Evolutionary conservation across 805 yeast species (phyloP).

Genomic region (Saccharomycopsis sp.): DNA sequence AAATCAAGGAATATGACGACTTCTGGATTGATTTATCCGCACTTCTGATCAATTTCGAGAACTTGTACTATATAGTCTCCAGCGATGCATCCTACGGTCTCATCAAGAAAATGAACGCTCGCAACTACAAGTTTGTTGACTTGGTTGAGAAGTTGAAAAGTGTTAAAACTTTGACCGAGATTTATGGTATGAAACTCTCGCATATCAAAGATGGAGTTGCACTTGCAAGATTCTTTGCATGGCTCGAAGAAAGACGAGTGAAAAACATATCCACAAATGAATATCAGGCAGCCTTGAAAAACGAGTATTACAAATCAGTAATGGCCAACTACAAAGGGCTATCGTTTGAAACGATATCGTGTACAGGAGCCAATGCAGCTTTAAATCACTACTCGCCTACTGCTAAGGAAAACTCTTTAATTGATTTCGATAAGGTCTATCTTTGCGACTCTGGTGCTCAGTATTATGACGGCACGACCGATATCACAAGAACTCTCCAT

Average conservation of each 20-base stretch:
- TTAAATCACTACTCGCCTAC: constrained; percentile 68
- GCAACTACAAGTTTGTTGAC: constrained; percentile 14
- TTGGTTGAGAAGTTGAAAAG: constrained; percentile 43
- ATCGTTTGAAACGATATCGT: constrained; percentile 68
- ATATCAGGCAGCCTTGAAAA: constrained; percentile 45
- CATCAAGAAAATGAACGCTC: constrained; percentile 32
- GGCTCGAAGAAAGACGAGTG: constrained; percentile 47
- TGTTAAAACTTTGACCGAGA: constrained; percentile 42
- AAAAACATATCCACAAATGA: constrained; percentile 39
- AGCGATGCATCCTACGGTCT: constrained; percentile 64
- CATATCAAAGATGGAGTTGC: constrained; percentile 57
- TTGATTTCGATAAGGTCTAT: constrained; percentile 47
- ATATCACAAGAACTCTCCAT: constrained; percentile 56
- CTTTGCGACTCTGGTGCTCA: constrained; percentile 57
- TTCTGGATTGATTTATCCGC: constrained; percentile 51
- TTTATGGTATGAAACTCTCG: constrained; percentile 44
- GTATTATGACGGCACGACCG: constrained; percentile 58
- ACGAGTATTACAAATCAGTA: constrained; percentile 35
- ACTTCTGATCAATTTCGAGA: constrained; percentile 28
- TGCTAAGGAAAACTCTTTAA: constrained; percentile 31
- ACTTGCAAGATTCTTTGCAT: constrained; percentile 44
- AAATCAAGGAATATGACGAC: constrained; percentile 45
- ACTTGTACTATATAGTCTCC: constrained; percentile 43
- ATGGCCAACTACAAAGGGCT: constrained; percentile 51
- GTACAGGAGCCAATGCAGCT: constrained; percentile 73